A percentile compares a stretch with the other conserved stretches of the same genome.
Conservation (phyloP, 805 yeast genomes). For the Zygoascus flipseniorum region DNA sequence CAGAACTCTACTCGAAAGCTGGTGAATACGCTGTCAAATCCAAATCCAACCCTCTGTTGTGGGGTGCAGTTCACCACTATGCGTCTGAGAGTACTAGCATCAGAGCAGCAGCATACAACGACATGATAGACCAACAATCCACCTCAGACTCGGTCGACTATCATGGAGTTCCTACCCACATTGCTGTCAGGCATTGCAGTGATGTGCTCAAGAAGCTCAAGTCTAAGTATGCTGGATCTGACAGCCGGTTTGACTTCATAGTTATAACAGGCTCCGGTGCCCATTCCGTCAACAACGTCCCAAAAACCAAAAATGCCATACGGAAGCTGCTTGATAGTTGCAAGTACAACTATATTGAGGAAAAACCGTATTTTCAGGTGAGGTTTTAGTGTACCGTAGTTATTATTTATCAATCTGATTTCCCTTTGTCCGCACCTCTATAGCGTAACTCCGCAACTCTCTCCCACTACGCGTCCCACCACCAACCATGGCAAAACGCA, state of each 20-base stretch:
- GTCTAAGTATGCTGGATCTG: neutral
- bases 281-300: constrained; percentile 17
- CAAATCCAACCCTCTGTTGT: constrained; percentile 15
- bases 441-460: neutral
- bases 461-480: neutral
- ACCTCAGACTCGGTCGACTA: constrained; percentile 11
- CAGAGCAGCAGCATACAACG: constrained; percentile 1
- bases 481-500: constrained; percentile 2
- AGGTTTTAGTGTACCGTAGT: neutral
- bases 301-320: constrained; percentile 18
- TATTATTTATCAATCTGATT: neutral
- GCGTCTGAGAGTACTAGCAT: constrained; percentile 4
- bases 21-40: constrained; percentile 12
- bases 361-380: neutral
- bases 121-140: constrained; percentile 6
- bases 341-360: neutral
- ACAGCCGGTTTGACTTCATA: constrained; percentile 6
- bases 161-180: constrained; percentile 15
- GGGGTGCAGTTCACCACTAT: constrained; percentile 16
- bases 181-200: constrained; percentile 10
- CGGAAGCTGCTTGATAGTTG: constrained; percentile 8
- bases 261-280: constrained; percentile 19
- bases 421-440: neutral
- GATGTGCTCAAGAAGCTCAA: constrained; percentile 4
- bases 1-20: constrained; percentile 4